Conservation (phyloP, 345 rosid species). For the Moricandia arvensis region DNA sequence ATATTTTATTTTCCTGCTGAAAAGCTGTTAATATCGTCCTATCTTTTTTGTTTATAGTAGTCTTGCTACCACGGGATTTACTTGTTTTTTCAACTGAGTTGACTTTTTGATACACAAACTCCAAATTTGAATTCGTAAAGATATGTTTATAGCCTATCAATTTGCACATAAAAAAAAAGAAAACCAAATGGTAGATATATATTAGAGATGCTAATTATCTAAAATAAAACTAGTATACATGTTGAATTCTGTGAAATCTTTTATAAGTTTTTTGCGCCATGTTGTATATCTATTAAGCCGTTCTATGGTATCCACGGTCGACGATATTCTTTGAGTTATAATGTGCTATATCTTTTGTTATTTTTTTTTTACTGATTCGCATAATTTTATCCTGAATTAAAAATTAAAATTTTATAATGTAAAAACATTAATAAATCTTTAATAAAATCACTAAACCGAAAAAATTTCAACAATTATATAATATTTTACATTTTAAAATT, state of each 20-base stretch:
- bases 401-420: too few relatives aligned
- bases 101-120: neutral
- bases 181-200: neutral
- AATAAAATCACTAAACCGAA: too few relatives aligned
- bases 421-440: too few relatives aligned
- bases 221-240: neutral
- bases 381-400: too few relatives aligned
- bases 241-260: neutral
- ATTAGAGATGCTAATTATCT: neutral
- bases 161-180: neutral
- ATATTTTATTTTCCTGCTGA: neutral
- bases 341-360: too few relatives aligned
- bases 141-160: neutral
- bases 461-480: too few relatives aligned
- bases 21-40: constrained; percentile 23
- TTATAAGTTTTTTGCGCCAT: too few relatives aligned
- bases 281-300: too few relatives aligned
- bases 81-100: neutral
- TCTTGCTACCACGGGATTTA: constrained; percentile 6
- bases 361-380: too few relatives aligned
- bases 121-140: neutral
- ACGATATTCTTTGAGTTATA: too few relatives aligned
- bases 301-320: too few relatives aligned
- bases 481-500: too few relatives aligned
- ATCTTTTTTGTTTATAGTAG: constrained; percentile 14